phyloP scores from a whole-genome alignment of 805 yeast genomes.

The Pichia nanzhaoensis region DNA sequence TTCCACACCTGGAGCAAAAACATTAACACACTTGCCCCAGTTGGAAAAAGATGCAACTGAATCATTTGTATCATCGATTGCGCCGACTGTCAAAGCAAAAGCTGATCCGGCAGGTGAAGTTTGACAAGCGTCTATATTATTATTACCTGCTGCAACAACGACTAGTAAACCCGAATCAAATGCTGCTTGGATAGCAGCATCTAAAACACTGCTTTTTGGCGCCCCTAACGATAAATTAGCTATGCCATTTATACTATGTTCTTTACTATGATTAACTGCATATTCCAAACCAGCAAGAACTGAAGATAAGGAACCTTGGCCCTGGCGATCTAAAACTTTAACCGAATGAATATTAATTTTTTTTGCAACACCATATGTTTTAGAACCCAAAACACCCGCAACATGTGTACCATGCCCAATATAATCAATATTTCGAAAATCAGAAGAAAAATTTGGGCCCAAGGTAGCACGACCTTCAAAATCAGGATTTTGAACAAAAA shows the following conservation, averaged over 20 bases:
- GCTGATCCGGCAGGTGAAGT: slow-evolving; percentile 82
- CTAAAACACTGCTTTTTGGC: slow-evolving; percentile 53
- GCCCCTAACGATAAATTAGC: slow-evolving; percentile 83
- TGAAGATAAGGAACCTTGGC: slow-evolving; percentile 64
- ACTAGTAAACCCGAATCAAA: slow-evolving; percentile 61
- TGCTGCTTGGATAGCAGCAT: slow-evolving; percentile 74
- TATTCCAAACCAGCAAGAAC: slow-evolving; percentile 63
- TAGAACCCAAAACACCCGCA: slow-evolving; percentile 81
- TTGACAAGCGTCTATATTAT: slow-evolving; percentile 67
- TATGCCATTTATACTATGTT: slow-evolving; percentile 41
- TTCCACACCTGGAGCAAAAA: slow-evolving; percentile 75
- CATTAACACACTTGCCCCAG: slow-evolving; percentile 88
- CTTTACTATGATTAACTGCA: slow-evolving; percentile 52
- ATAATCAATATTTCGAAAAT: slow-evolving; percentile 52
- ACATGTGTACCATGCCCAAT: slow-evolving; percentile 95
- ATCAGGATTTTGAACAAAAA: slow-evolving; percentile 52
- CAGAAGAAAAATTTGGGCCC: slow-evolving; percentile 59
- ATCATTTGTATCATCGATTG: slow-evolving; percentile 72
- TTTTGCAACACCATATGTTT: slow-evolving; percentile 78
- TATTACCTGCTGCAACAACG: slow-evolving; percentile 85
- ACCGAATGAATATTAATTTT: slow-evolving; percentile 57
- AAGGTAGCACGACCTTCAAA: slow-evolving; percentile 53
- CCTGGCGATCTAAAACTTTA: slow-evolving; percentile 61
- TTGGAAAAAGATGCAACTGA: slow-evolving; percentile 74
- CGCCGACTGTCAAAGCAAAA: slow-evolving; percentile 76